Evolutionary conservation across 2,329 filamentous ascomycete species (phyloP).

Genomic region (Trichoderma koningii): DNA sequence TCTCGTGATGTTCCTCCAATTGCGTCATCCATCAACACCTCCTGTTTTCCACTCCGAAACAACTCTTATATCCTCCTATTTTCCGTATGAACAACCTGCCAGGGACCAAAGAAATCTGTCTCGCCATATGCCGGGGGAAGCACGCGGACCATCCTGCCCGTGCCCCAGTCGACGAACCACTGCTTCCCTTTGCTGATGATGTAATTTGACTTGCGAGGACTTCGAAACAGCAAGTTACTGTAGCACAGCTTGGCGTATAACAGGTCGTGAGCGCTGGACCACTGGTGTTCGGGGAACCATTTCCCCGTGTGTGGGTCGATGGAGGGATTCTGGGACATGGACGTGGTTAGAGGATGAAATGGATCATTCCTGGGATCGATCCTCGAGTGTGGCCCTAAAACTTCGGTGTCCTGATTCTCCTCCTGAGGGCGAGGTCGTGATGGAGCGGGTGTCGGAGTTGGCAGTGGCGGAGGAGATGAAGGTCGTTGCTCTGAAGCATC

Average conservation of each 20-base stretch:
- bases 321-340: conserved; percentile 49
- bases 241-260: conserved; percentile 63
- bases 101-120: conserved; percentile 51
- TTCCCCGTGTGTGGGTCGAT: conserved; percentile 55
- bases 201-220: conserved; percentile 60
- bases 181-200: conserved; percentile 59
- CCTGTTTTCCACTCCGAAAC: not conserved
- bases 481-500: conserved; percentile 25
- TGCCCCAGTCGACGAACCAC: conserved; percentile 62
- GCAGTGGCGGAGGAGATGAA: conserved; percentile 28
- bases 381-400: conserved; percentile 29
- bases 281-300: conserved; percentile 58
- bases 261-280: conserved; percentile 59
- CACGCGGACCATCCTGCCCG: conserved; percentile 56
- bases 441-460: conserved; percentile 24
- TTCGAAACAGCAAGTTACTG: conserved; percentile 58
- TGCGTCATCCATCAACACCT: not conserved
- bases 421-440: conserved; percentile 26
- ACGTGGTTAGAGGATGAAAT: conserved; percentile 47
- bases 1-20: not conserved
- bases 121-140: conserved; percentile 58
- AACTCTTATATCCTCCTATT: conserved; percentile 47
- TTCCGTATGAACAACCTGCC: conserved; percentile 54
- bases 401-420: conserved; percentile 15
- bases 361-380: conserved; percentile 38